phyloP scores from a whole-genome alignment of 768 basidiomycete species.

The Suillus bovinus region DNA sequence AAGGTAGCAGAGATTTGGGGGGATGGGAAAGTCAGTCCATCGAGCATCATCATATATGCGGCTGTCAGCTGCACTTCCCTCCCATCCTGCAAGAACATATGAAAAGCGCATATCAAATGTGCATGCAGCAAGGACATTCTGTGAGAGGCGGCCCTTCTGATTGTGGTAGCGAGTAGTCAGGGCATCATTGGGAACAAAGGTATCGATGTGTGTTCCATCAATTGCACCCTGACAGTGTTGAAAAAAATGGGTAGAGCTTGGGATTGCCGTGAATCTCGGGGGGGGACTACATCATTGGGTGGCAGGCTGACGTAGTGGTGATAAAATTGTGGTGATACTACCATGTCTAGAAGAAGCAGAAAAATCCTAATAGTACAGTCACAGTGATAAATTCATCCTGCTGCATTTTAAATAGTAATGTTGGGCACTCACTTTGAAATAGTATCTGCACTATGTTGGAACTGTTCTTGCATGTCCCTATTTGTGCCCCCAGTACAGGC shows the following conservation, averaged over 20 bases:
- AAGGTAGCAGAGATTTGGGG: conserved; percentile 23
- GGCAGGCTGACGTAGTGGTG: conserved; percentile 23
- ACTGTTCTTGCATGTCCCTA: conserved; percentile 1
- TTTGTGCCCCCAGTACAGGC: neutral
- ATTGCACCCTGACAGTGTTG: conserved; percentile 23
- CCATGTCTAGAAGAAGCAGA: conserved; percentile 17
- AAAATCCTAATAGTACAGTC: conserved; percentile 13
- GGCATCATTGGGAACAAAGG: conserved; percentile 19
- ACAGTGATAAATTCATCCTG: no score
- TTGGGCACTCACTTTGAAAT: conserved; percentile 5
- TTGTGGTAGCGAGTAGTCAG: conserved; percentile 23
- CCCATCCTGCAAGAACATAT: conserved; percentile 31
- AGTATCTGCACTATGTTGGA: conserved; percentile 1
- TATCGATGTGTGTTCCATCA: conserved; percentile 31
- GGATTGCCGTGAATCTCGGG: conserved; percentile 19
- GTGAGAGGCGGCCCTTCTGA: conserved; percentile 26
- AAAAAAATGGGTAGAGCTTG: conserved; percentile 30
- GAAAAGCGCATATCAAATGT: conserved; percentile 22
- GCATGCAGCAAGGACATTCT: conserved; percentile 27
- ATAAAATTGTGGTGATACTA: conserved; percentile 24
- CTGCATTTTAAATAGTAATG: no score
- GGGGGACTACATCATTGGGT: conserved; percentile 13
- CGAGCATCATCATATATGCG: conserved; percentile 19
- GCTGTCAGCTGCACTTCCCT: conserved; percentile 28
- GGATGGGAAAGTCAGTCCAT: conserved; percentile 12